Percentiles rank a stretch among this genome's conserved stretches.
Evolutionary conservation across 345 rosid species (phyloP).

Genomic region (Arabis hirsuta): DNA sequence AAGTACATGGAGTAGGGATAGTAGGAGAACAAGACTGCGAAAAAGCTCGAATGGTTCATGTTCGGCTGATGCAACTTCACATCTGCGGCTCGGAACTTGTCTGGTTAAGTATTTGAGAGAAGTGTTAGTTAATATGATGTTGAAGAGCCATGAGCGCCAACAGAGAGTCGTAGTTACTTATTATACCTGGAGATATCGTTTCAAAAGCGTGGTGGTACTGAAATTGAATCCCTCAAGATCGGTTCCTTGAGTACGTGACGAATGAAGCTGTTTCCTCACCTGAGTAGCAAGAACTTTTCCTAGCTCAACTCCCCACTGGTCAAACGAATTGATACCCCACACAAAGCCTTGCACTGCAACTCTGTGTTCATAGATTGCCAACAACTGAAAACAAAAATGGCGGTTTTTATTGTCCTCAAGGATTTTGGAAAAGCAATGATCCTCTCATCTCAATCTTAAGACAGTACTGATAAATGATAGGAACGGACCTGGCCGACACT

Average conservation of each 20-base stretch:
- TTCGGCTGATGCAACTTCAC: conserved; percentile 29
- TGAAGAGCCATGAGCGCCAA: not conserved
- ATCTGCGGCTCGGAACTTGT: conserved; percentile 31
- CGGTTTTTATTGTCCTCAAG: not conserved
- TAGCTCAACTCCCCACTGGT: conserved; percentile 99
- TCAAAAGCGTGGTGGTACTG: conserved; percentile 76
- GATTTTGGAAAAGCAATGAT: conserved; percentile 9
- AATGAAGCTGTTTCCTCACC: conserved; percentile 87
- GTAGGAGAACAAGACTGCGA: conserved; percentile 7
- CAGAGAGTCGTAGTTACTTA: not conserved
- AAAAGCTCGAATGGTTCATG: not conserved
- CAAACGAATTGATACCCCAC: conserved; percentile 98
- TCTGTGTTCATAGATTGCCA: conserved; percentile 95
- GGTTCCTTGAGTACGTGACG: conserved; percentile 69
- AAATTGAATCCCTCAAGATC: conserved; percentile 78
- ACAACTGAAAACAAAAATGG: conserved; percentile 54
- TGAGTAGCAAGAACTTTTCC: conserved; percentile 98
- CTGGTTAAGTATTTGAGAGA: conserved; percentile 15
- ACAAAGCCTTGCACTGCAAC: conserved; percentile 92
- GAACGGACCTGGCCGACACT: conserved; percentile 76
- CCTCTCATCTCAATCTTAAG: conserved; percentile 1
- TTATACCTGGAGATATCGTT: conserved; percentile 75
- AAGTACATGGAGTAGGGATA: conserved; percentile 5
- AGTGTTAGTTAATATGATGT: conserved; percentile 12
- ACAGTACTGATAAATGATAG: conserved; percentile 13